Conservation (phyloP, 352 stramenopile species). For the Elongisporangium anandrum region DNA sequence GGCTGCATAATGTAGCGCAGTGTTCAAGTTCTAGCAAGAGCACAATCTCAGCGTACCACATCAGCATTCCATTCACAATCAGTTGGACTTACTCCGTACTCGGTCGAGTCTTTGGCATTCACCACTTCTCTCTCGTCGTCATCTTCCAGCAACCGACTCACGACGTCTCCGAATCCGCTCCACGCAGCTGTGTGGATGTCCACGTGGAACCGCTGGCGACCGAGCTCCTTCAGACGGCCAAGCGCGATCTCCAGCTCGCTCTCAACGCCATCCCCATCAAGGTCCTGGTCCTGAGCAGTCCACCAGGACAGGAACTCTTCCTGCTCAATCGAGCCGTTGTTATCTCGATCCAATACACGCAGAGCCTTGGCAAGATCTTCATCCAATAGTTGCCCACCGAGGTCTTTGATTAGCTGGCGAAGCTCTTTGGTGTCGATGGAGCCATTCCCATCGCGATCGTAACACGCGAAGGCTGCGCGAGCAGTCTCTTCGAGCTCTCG, state of each 20-base stretch:
- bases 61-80: not conserved
- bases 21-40: constrained; percentile 41
- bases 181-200: constrained; percentile 65
- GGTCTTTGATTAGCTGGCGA: constrained; percentile 37
- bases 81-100: constrained; percentile 40
- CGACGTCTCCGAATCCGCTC: constrained; percentile 35
- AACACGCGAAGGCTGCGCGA: constrained; percentile 50
- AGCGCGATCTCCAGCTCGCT: constrained; percentile 47
- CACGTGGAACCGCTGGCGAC: constrained; percentile 54
- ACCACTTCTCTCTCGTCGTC: constrained; percentile 25
- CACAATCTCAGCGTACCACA: not conserved
- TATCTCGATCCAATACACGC: constrained; percentile 41
- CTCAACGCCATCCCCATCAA: constrained; percentile 32
- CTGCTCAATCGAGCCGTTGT: constrained; percentile 46
- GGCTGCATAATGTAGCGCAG: constrained; percentile 68
- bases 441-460: constrained; percentile 51
- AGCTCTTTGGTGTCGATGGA: constrained; percentile 51
- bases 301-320: constrained; percentile 64
- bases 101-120: constrained; percentile 35
- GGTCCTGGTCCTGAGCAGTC: constrained; percentile 21
- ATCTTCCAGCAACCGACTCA: constrained; percentile 33
- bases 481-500: constrained; percentile 47
- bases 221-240: constrained; percentile 43
- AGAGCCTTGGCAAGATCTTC: constrained; percentile 32
- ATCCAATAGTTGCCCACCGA: constrained; percentile 50